Evolutionary conservation across 2,329 filamentous ascomycete species (phyloP), one percentile per base, ranked within the genome.

Genomic region (Botrytis galanthina): DNA sequence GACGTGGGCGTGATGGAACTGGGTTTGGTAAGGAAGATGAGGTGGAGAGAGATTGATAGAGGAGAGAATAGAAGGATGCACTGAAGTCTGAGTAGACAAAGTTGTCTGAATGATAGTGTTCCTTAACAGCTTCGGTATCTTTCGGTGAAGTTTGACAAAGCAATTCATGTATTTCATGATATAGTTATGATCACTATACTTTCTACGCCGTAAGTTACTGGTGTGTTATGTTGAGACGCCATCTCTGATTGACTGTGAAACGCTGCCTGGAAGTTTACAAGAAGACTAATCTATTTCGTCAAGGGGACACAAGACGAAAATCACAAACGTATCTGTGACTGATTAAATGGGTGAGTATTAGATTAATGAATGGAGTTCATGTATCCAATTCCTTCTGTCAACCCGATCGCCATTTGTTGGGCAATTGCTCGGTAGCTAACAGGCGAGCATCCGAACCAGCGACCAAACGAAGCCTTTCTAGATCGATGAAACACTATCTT

Each of bases 41-140:
- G 12, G 12, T 12, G 51, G 51, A 29, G 51, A 29, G 51, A 57
- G n/a, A 57, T 29, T 29, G n/a, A 29, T 29, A 18, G n/a, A 29
- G 29, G 51, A 57, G 61, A 2, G 8, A 57, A 29, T 57, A 18
- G n/a, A 29, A 57, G n/a, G n/a, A 8, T 42, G 20, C 16, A 70
- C 57, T 62, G 9, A 62, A 70, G 32, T 62, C 32, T 10, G 42
- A 70, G 22, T 70, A 48, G 68, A 62, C 57, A 29, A 70, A 39
- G 68, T 62, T 51, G 7, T 35, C 57, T 70, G 57, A 42, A n/a
- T 62, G 57, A 26, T 70, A 62, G 32, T 46, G 46, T 61, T 60
- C 35, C 42, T 44, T 44, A 18, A 20, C 4, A 44, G 42, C 42
- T 20, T 44, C 42, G 6, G 20, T 2, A 44, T 44, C 18, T 44